phyloP scores from a whole-genome alignment of 805 yeast genomes.

The Cyberlindnera nakhonratchasimensis region DNA sequence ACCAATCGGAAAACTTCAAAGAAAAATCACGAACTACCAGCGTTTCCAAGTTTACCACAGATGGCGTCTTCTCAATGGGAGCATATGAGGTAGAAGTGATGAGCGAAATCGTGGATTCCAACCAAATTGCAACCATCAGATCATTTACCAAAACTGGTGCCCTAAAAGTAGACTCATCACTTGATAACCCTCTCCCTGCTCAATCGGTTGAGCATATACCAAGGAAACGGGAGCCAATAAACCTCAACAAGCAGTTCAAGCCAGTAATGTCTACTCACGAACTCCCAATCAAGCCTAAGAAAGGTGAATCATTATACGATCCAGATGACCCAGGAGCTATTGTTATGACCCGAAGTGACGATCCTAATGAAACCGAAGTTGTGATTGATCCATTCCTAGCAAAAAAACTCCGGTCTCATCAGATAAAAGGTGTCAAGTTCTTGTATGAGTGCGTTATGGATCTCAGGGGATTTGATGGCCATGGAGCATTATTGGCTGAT shows the following conservation, averaged over 20 bases:
- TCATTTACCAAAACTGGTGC: constrained; percentile 12
- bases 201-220: neutral
- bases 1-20: constrained; percentile 30
- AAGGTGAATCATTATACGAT: constrained; percentile 38
- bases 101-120: constrained; percentile 34
- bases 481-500: constrained; percentile 87
- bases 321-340: constrained; percentile 35
- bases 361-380: constrained; percentile 38
- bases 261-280: constrained; percentile 24
- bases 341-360: constrained; percentile 35
- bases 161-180: constrained; percentile 1
- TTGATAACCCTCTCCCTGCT: neutral
- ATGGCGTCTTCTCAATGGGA: constrained; percentile 48
- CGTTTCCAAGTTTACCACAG: constrained; percentile 29
- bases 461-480: constrained; percentile 41
- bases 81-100: constrained; percentile 62
- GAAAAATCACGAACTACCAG: constrained; percentile 22
- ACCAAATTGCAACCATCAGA: constrained; percentile 23
- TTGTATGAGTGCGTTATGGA: constrained; percentile 84
- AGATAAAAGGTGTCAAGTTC: constrained; percentile 77
- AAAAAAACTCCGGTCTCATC: constrained; percentile 71
- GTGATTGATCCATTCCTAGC: constrained; percentile 59
- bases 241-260: constrained; percentile 24
- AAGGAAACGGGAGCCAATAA: constrained; percentile 13
- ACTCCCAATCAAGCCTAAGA: constrained; percentile 12